These are phyloP conservation scores for Rhizoclosmatium globosum DNA, from an alignment of 192 early-diverging fungal species.

Conservation along the genomic window DNA sequence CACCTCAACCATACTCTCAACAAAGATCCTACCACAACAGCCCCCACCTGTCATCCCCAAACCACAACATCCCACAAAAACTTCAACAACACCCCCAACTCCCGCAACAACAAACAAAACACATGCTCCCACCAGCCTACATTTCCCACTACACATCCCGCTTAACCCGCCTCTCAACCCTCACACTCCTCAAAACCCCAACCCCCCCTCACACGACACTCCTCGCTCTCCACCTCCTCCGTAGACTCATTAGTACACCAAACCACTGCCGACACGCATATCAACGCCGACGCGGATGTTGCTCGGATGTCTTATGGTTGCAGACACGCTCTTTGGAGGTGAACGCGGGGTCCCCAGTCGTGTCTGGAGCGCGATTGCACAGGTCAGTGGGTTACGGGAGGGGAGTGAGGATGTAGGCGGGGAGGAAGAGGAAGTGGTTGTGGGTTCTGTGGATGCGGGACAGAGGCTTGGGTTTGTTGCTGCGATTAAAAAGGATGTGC, in stretches of 20 bases:
- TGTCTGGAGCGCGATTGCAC: constrained; percentile 16
- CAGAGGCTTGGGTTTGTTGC: constrained; percentile 20
- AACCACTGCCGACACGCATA: constrained; percentile 2
- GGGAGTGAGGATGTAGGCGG: background rate
- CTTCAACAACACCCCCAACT: background rate
- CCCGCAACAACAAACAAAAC: background rate
- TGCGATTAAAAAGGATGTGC: constrained; percentile 8
- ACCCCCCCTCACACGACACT: constrained; percentile 20
- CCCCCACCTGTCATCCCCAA: background rate
- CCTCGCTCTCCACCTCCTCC: constrained; percentile 16
- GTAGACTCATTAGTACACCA: constrained; percentile 6
- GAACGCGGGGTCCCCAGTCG: constrained; percentile 18
- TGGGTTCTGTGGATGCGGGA: background rate
- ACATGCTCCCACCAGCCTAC: constrained; percentile 14
- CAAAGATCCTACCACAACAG: background rate
- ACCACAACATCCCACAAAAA: background rate
- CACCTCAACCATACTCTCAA: background rate
- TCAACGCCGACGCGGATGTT: constrained; percentile 15
- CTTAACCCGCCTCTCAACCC: constrained; percentile 12
- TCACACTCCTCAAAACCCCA: constrained; percentile 11
- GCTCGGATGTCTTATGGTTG: constrained; percentile 18
- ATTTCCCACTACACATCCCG: constrained; percentile 11
- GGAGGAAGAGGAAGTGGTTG: background rate
- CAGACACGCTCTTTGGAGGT: constrained; percentile 5
- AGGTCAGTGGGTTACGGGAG: constrained; percentile 2